A percentile compares a stretch with the other conserved stretches of the same genome.
Evolutionary conservation across 129 eudicot genomes (phyloP).

Genomic region (Helianthus tuberosus): DNA sequence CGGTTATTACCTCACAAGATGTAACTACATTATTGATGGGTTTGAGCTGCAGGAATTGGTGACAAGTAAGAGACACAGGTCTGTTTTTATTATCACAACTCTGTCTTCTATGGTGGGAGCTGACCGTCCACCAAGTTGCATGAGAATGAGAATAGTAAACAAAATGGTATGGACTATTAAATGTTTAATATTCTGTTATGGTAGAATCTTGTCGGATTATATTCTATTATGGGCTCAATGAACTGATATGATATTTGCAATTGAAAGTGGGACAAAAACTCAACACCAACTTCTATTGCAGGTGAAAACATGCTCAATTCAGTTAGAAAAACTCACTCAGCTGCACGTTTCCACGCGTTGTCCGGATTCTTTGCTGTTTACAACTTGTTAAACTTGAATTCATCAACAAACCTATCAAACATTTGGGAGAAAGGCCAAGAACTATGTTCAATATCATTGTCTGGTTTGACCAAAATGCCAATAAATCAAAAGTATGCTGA

Average conservation of each 20-base stretch:
- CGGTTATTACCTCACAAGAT: too few species aligned
- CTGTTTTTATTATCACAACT: too few species aligned
- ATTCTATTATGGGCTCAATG: background rate
- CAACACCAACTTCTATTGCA: slow-evolving; percentile 28
- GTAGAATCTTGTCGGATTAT: too few species aligned
- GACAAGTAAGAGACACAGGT: too few species aligned
- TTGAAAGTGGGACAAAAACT: background rate
- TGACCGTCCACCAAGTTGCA: too few species aligned
- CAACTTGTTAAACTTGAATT: slow-evolving; percentile 54
- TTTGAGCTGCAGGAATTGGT: too few species aligned
- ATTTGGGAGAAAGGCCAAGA: slow-evolving; percentile 67
- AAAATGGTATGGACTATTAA: too few species aligned
- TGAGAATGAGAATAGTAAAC: too few species aligned
- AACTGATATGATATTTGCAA: background rate
- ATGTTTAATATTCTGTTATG: too few species aligned
- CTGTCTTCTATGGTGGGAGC: too few species aligned
- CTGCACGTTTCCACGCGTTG: slow-evolving; percentile 71
- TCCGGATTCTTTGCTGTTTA: slow-evolving; percentile 90
- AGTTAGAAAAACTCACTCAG: slow-evolving; percentile 26
- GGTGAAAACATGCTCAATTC: slow-evolving; percentile 44
- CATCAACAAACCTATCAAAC: slow-evolving; percentile 54
- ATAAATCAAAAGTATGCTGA: slow-evolving; percentile 38
- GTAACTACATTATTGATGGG: too few species aligned
- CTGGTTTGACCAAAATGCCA: slow-evolving; percentile 36
- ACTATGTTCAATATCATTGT: slow-evolving; percentile 58